Evolutionary conservation across 129 eudicot species (phyloP), one percentile per base, ranked within the genome.

Genomic region (Pittosporum tobira): DNA sequence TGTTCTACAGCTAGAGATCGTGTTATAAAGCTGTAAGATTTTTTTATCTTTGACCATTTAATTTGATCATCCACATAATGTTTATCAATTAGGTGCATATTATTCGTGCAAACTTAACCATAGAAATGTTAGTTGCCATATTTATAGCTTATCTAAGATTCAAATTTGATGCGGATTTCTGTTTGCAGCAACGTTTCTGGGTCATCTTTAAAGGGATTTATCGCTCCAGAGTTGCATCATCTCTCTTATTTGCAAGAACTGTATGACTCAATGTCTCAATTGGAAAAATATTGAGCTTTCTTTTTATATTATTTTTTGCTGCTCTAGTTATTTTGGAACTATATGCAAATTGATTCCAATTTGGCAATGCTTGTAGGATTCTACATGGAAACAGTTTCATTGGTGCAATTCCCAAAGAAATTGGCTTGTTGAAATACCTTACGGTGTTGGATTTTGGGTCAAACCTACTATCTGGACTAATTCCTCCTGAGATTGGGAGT

Each of bases 341-440:
- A 19, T 31, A 14, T 18, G 23, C 11, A 55, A 21, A 31, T 46
- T 30, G 20, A 48, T 48, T 48, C 18, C 28, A 49, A 48, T 38
- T 48, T 28, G n/a, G 27, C 10, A 31, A 56, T 65, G 9, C 38
- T 52, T 73, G 65, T 77, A 93, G 99, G 62, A 67, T 76, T 42
- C 66, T 93, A 68, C 90, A 83, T 69, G 94, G 75, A 18, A 93
- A 93, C 54, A 70, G 51, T 67, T 75, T 93, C 73, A 77, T 81
- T 50, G 96, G 99, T 42, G 57, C 83, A 38, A 87, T 93, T 59
- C 99, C 99, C 16, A 93, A 79, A 75, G 94, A 87, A 79, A 73
- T 93, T 46, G 88, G 94, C 57, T 24, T 58, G 65, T 73, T 93
- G 75, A 79, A 83, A 68, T 68, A 66, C 67, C 77, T 93, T 25